phyloP scores from a whole-genome alignment of 352 stramenopile species.

The Phytophthora sp. region DNA sequence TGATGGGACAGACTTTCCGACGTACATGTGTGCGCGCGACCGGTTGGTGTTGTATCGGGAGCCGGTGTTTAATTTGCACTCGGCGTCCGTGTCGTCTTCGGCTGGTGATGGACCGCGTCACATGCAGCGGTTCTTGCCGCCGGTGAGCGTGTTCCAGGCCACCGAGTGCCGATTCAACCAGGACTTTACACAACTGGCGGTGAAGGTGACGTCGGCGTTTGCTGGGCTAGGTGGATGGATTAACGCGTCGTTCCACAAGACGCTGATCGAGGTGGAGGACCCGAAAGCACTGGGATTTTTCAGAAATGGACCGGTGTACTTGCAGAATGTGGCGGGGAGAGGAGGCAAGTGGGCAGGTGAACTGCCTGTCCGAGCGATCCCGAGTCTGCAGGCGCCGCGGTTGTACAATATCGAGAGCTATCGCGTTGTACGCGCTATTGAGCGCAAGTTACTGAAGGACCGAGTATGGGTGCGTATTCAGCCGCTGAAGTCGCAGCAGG shows the following conservation, averaged over 20 bases:
- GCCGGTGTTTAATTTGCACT: constrained; percentile 52
- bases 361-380: constrained; percentile 64
- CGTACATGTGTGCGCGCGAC: constrained; percentile 62
- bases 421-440: constrained; percentile 57
- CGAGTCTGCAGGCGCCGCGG: constrained; percentile 63
- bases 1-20: constrained; percentile 50
- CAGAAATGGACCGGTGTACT: constrained; percentile 42
- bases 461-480: constrained; percentile 71
- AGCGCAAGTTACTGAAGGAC: constrained; percentile 79
- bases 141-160: constrained; percentile 73
- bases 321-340: constrained; percentile 72
- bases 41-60: constrained; percentile 54
- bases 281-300: constrained; percentile 35
- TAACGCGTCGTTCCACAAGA: constrained; percentile 59
- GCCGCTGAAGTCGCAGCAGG: constrained; percentile 12
- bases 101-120: constrained; percentile 14
- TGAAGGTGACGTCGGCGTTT: constrained; percentile 74
- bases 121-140: constrained; percentile 56
- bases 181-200: constrained; percentile 67
- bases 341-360: constrained; percentile 66
- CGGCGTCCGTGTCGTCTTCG: constrained; percentile 27
- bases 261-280: constrained; percentile 62
- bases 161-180: constrained; percentile 74
- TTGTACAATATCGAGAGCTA: constrained; percentile 61
- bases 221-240: constrained; percentile 69